Evolutionary conservation across 331 rosid species (phyloP).

Genomic region (Stylosanthes scabra): DNA sequence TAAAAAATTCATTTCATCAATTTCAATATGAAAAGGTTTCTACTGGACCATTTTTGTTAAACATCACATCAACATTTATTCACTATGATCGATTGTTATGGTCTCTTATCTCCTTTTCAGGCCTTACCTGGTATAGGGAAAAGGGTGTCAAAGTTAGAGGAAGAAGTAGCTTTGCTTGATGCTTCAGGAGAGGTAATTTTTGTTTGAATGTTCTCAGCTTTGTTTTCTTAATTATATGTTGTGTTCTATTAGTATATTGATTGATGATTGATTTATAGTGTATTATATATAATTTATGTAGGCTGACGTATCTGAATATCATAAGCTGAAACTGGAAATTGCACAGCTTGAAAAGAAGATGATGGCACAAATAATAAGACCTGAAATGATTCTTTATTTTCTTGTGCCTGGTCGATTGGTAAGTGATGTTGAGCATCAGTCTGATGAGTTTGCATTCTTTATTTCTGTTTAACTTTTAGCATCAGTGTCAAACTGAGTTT

Average conservation of each 20-base stretch:
- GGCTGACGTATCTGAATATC: conserved; percentile 94
- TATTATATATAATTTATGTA: conserved; percentile 36
- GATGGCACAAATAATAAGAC: conserved; percentile 92
- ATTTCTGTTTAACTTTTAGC: conserved; percentile 21
- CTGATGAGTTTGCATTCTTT: background rate
- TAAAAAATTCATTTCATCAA: conserved; percentile 93
- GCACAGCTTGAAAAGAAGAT: conserved; percentile 91
- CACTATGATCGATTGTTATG: conserved; percentile 25
- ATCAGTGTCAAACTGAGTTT: conserved; percentile 1
- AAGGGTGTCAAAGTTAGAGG: conserved; percentile 76
- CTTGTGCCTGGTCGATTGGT: conserved; percentile 99
- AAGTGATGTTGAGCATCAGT: conserved; percentile 40
- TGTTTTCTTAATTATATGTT: conserved; percentile 26
- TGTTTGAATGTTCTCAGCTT: background rate
- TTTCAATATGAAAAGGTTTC: conserved; percentile 97
- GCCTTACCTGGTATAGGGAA: conserved; percentile 93
- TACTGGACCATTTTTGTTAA: conserved; percentile 36
- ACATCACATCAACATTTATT: conserved; percentile 30
- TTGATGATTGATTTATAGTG: conserved; percentile 9
- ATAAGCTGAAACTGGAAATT: conserved; percentile 81
- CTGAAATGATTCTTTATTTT: conserved; percentile 81
- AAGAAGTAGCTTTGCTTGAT: conserved; percentile 88
- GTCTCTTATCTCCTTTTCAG: conserved; percentile 49
- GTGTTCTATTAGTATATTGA: background rate
- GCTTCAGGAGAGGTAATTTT: conserved; percentile 87